A percentile compares a stretch with the other conserved stretches of the same genome.
Conservation (phyloP, 2,329 filamentous ascomycete genomes). For the Fusarium siculi region DNA sequence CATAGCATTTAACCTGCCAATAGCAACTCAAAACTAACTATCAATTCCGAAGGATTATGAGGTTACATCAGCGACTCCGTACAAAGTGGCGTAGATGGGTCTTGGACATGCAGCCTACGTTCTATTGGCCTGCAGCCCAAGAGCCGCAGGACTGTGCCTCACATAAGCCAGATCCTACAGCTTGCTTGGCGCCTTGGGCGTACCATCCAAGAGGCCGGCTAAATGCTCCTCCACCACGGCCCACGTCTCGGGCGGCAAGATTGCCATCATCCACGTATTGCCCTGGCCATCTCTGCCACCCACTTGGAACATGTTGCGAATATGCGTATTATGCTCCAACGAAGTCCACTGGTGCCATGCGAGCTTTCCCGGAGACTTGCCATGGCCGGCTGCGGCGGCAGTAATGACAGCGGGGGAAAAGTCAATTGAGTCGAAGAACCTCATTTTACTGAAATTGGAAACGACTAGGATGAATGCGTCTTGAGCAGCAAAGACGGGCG, state of each 20-base stretch:
- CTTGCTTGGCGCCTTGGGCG: neutral
- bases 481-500: neutral
- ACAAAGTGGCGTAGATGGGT: neutral
- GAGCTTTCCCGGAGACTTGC: neutral
- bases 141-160: constrained; percentile 1
- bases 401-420: neutral
- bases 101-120: neutral
- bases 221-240: neutral
- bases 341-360: constrained; percentile 10
- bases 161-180: neutral
- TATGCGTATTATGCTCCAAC: neutral
- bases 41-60: neutral
- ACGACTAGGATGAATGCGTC: neutral
- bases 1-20: constrained; percentile 4
- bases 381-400: neutral
- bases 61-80: neutral
- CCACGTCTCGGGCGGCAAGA: neutral
- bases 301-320: constrained; percentile 12
- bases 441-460: constrained; percentile 4
- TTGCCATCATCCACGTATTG: constrained; percentile 12
- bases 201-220: neutral
- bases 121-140: neutral
- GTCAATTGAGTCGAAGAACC: constrained; percentile 2
- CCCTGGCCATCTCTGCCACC: neutral
- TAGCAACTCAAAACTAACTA: neutral